These are phyloP conservation scores for Harrya chromipes DNA, from an alignment of 768 basidiomycete genomes.

Conservation along the genomic window DNA sequence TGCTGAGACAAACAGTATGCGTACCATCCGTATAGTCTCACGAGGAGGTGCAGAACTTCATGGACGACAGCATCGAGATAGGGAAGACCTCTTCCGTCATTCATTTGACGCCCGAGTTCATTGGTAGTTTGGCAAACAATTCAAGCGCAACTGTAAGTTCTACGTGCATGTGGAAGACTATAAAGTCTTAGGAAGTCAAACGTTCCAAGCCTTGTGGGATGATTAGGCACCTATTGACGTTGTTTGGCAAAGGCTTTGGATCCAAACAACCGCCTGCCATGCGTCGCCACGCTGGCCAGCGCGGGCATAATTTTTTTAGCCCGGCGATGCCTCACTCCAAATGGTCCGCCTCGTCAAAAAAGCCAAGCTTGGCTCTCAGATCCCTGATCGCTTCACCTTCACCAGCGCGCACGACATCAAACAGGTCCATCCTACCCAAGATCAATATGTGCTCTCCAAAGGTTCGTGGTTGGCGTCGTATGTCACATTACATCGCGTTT, in stretches of 20 bases:
- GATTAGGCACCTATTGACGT: not conserved
- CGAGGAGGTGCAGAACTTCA: constrained; percentile 42
- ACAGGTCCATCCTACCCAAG: constrained; percentile 10
- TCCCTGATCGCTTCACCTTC: constrained; percentile 13
- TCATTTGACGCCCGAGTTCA: too few species aligned
- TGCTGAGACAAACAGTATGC: not conserved
- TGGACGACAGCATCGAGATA: constrained; percentile 53
- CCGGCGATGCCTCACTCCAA: constrained; percentile 13
- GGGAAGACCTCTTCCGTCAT: constrained; percentile 45
- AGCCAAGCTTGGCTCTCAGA: constrained; percentile 16
- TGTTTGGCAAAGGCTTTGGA: constrained; percentile 26
- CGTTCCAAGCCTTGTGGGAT: too few species aligned
- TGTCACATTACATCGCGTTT: not conserved
- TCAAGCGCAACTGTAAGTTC: too few species aligned
- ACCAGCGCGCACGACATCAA: constrained; percentile 23
- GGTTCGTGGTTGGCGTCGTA: constrained; percentile 13
- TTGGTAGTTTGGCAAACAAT: too few species aligned
- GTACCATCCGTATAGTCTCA: constrained; percentile 17
- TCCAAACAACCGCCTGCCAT: constrained; percentile 22
- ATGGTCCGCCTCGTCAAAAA: constrained; percentile 25
- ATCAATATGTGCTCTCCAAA: constrained; percentile 15
- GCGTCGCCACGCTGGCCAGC: too few species aligned
- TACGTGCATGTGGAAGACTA: too few species aligned
- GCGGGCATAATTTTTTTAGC: too few species aligned
- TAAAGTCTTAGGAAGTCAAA: too few species aligned